Base-by-base conservation (phyloP, 2,329 filamentous ascomycete species). In the Apiospora pterosperma region DNA sequence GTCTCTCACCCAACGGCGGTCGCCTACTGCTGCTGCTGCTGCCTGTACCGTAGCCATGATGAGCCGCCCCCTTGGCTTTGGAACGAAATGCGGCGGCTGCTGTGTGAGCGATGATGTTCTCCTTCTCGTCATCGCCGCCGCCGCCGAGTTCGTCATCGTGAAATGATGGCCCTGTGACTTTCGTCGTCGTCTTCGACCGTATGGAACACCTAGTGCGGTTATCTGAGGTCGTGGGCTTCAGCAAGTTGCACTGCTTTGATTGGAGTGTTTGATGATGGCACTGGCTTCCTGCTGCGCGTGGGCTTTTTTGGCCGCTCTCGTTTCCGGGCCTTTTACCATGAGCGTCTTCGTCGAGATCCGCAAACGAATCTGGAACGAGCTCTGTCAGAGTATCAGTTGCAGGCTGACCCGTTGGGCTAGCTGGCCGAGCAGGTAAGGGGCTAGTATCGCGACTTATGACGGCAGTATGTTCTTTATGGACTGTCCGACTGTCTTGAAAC, bases 101-200 rank as follows among this genome's bases (percentile, higher is more conserved):
- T n/a, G 38, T n/a, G 25, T 55, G 48, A 4, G 48, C 16, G 19
- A n/a, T 11, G 7, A 55, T 4, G 61, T 70, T 70, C 58, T 71
- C 70, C 58, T 70, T 70, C 39, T 71, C 66, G 21, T 67, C 62
- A 36, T 69, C 68, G 42, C 70, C 62, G 39, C 70, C 68, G 42
- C 70, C 68, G 59, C 34, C 36, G 12, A 60, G 14, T 60, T 38
- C 59, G n/a, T 38, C 59, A 60, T 60, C 34, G 59, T 19, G 12
- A 39, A 19, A 7, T n/a, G 5, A 42, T 42, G 59, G 4, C 38
- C 23, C 60, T 41, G 21, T 52, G 28, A 31, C 42, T 31, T 31
- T 34, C 41, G 52, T 48, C 39, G n/a, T 55, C 38, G 63, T 55
- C 42, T 25, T 61, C 36, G 16, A 28, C 25, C 28, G 16, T 10